Evolutionary conservation across 805 yeast genomes (phyloP), one percentile per base, ranked within the genome.

Genomic region (Candida quercuum): DNA sequence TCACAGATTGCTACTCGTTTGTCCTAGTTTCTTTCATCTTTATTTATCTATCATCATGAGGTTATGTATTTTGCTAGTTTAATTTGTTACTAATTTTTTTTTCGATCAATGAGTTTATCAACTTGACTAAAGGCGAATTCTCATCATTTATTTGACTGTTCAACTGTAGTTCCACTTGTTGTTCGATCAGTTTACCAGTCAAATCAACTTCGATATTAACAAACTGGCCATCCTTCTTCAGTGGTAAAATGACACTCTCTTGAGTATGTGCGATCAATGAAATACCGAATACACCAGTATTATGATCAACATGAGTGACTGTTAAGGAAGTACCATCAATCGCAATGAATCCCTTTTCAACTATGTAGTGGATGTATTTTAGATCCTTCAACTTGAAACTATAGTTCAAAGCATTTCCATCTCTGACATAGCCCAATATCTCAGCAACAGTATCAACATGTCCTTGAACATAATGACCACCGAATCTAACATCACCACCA

Each of bases 401-500:
- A 57, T 78, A 83, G 4, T 81, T 69, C 24, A 87, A 65, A 1
- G 98, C 81, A 58, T 87, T 86, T n/a, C 61, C 83, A 53, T 89
- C 97, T 2, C 73, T 63, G 9, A 47, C 60, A 20, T 61, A 69
- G 1, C 61, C 58, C 2, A 72, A 69, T 28, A 91, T 81, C 25
- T 57, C 60, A 3, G 96, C 96, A 25, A 81, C 71, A 0, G 96
- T 86, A 58, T 93, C 99, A 21, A 93, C 87, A 64, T 93, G 99
- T 6, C 99, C 99, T 54, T 93, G 99, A 3, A 93, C 99, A 46
- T 91, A 76, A 60, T 93, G 99, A 1, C 99, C 99, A 18, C 99
- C 99, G 52, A 89, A 77, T 45, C 99, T 69, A 6, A 79, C 86
- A 37, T 85, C 86, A 12, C 78, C 78, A 4, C 67, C 69, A 23